Evolutionary conservation across 345 rosid species (phyloP), one percentile per base, ranked within the genome.

Genomic region (Eucalyptus curtisii): DNA sequence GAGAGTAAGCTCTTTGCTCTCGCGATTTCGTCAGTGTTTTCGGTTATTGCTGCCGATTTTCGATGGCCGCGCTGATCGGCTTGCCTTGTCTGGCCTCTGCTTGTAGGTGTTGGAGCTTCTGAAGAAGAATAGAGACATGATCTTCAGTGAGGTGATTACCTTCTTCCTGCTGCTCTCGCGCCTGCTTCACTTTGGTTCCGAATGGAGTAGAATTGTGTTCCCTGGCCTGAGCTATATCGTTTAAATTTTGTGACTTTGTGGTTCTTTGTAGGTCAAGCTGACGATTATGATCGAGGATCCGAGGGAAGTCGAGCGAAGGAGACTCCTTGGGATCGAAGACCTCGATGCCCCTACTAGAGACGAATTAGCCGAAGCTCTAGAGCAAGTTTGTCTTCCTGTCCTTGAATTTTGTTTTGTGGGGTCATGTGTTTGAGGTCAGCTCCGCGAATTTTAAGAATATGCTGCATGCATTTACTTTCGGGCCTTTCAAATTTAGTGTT

Each of bases 241-340:
- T 71, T 3, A 6, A 76, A 44, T 76, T 37, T 22, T 76, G 47
- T 44, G 10, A 20, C 7, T 76, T 20, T 37, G 6, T 22, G 82
- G 82, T 76, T 37, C 87, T 88, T 22, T 87, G 86, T 89, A 97
- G 99, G 96, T 97, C 86, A 96, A 95, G 90, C 66, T 98, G 91
- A 96, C 99, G 5, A 57, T 97, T 12, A 92, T 93, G 97, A 98
- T 96, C 52, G 99, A 96, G 93, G 99, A 98, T 86, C 98, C 97
- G 45, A 94, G 99, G 90, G 98, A 98, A 89, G 90, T 95, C 50
- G 99, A 98, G 91, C 93, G 98, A 86, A 94, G 95, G 91, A 95
- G 96, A 87, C 93, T 98, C 87, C 95, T 96, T 82, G 99, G 99
- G 86, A 96, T 97, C 44, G 98, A 96, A 85, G 97, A 94, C 84